Conservation (phyloP, 164 flowering plant species). For the Macadamia integrifolia region DNA sequence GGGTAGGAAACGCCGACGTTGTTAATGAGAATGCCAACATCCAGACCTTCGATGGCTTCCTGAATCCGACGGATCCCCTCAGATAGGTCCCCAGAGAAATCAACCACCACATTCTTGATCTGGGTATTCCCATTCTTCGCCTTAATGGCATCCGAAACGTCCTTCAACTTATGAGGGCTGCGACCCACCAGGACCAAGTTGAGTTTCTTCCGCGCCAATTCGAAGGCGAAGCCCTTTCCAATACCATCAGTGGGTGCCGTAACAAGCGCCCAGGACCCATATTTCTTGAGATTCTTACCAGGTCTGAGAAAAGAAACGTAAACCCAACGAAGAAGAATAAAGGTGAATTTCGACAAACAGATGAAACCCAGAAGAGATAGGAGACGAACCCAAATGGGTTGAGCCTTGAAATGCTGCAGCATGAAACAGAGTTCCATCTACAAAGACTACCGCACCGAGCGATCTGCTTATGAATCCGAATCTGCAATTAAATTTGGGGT, state of each 20-base stretch:
- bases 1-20: slow-evolving; percentile 81
- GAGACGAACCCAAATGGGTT: slow-evolving; percentile 31
- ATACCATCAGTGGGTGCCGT: slow-evolving; percentile 89
- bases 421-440: not conserved
- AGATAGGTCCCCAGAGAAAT: slow-evolving; percentile 50
- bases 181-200: slow-evolving; percentile 69
- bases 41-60: slow-evolving; percentile 57
- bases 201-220: slow-evolving; percentile 61
- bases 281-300: slow-evolving; percentile 56
- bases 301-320: slow-evolving; percentile 63
- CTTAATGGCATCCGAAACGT: slow-evolving; percentile 35
- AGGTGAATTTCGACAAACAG: slow-evolving; percentile 18
- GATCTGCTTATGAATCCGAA: not conserved
- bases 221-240: slow-evolving; percentile 69
- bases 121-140: slow-evolving; percentile 28
- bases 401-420: slow-evolving; percentile 10
- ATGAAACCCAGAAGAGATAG: slow-evolving; percentile 44
- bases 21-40: slow-evolving; percentile 76
- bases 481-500: not conserved
- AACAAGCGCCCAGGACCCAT: slow-evolving; percentile 84
- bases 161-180: slow-evolving; percentile 30
- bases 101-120: slow-evolving; percentile 57
- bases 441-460: not conserved
- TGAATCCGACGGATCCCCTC: slow-evolving; percentile 46
- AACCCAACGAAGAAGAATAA: slow-evolving; percentile 43